These are phyloP conservation scores for Aristolochia californica DNA, from an alignment of 164 flowering plant genomes.

Conservation along the genomic window DNA sequence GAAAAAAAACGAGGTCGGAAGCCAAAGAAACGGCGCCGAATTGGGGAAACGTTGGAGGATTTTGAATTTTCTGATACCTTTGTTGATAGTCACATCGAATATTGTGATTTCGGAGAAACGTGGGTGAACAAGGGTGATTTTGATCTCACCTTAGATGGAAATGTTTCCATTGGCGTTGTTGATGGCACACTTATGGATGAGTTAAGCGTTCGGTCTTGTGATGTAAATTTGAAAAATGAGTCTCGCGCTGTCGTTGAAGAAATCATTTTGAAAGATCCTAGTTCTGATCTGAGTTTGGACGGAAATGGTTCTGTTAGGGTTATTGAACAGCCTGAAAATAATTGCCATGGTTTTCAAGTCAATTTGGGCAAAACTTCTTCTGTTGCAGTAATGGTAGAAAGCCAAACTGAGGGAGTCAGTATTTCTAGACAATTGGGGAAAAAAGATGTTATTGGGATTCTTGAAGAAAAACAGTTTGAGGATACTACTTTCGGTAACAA, in stretches of 20 bases:
- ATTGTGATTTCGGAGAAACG: conserved; percentile 4
- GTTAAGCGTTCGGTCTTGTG: not conserved
- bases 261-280: not conserved
- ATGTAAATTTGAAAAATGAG: not conserved
- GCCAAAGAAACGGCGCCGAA: conserved; percentile 30
- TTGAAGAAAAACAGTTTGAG: conserved; percentile 6
- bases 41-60: not conserved
- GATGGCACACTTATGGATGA: not conserved
- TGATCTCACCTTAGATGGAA: conserved; percentile 17
- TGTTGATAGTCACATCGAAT: conserved; percentile 1
- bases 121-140: conserved; percentile 11
- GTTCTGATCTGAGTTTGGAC: not conserved
- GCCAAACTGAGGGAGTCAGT: too few relatives aligned
- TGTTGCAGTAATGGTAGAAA: too few relatives aligned
- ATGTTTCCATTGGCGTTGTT: conserved; percentile 7
- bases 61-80: conserved; percentile 1
- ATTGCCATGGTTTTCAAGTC: not conserved
- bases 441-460: not conserved
- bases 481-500: not conserved
- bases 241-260: not conserved
- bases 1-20: conserved; percentile 15
- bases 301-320: not conserved
- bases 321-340: not conserved
- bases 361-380: not conserved
- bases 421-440: too few relatives aligned